Evolutionary conservation across 202 grass and related monocot genomes (phyloP).

Genomic region (Musa balbisiana): DNA sequence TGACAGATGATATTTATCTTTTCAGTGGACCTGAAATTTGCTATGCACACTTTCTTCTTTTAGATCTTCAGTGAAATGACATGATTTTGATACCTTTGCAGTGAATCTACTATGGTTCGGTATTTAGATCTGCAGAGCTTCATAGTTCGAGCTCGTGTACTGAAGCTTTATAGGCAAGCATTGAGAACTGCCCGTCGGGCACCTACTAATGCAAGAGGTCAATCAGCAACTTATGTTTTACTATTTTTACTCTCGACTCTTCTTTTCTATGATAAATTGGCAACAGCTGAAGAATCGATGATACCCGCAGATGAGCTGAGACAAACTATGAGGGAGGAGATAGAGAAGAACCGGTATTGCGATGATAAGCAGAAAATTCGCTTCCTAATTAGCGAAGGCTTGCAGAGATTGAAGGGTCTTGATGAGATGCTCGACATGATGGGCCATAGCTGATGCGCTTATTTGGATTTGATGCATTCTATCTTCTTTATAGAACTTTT

Average conservation of each 20-base stretch:
- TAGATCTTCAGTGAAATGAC: not conserved
- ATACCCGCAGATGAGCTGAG: constrained; percentile 63
- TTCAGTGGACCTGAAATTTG: not conserved
- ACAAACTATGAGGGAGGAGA: constrained; percentile 57
- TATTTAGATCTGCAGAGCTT: constrained; percentile 73
- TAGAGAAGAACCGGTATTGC: constrained; percentile 70
- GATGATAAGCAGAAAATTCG: constrained; percentile 76
- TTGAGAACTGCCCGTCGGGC: constrained; percentile 43
- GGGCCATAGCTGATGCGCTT: constrained; percentile 33
- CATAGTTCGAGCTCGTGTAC: constrained; percentile 55
- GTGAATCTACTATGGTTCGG: constrained; percentile 33
- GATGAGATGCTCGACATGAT: constrained; percentile 96
- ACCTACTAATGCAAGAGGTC: constrained; percentile 52
- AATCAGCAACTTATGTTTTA: constrained; percentile 11
- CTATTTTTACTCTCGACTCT: constrained; percentile 18
- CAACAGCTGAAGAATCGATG: constrained; percentile 14
- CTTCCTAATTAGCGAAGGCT: constrained; percentile 77
- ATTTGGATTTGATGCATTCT: not conserved
- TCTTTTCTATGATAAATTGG: not conserved
- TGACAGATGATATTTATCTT: too few relatives aligned
- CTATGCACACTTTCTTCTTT: not conserved
- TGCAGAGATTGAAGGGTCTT: constrained; percentile 78
- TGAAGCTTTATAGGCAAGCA: constrained; percentile 78
- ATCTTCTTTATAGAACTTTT: not conserved
- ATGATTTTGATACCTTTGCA: not conserved